Conservation (phyloP, 2,329 filamentous ascomycete genomes). For the Penicillium sp. region DNA sequence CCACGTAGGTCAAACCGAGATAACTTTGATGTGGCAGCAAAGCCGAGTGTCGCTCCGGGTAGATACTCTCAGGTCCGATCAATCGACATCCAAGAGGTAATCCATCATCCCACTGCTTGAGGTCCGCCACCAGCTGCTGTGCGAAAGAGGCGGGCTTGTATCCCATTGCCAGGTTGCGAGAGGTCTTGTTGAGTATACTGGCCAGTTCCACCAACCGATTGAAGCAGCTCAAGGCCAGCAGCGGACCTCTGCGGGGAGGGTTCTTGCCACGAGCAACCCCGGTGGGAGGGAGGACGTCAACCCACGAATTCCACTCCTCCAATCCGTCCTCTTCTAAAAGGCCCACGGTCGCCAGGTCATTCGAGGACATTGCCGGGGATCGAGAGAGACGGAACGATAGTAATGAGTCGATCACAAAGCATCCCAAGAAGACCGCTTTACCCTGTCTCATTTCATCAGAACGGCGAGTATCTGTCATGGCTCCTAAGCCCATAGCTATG, state of each 20-base stretch:
- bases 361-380: conserved; percentile 46
- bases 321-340: conserved; percentile 63
- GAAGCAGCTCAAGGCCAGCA: conserved; percentile 53
- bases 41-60: conserved; percentile 36
- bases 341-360: conserved; percentile 50
- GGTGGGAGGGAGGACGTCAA: conserved; percentile 44
- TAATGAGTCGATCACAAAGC: conserved; percentile 55
- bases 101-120: conserved; percentile 39
- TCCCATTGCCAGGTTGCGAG: conserved; percentile 31
- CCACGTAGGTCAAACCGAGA: conserved; percentile 37
- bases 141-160: conserved; percentile 30
- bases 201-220: conserved; percentile 50
- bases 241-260: conserved; percentile 36
- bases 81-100: conserved; percentile 38
- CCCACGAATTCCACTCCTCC: conserved; percentile 75
- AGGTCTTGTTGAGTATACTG: conserved; percentile 37
- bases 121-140: conserved; percentile 37
- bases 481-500: conserved; percentile 38
- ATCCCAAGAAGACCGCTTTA: conserved; percentile 51
- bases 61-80: conserved; percentile 37
- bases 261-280: conserved; percentile 29
- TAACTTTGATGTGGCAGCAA: conserved; percentile 43
- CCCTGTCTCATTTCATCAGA: conserved; percentile 36
- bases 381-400: conserved; percentile 50
- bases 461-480: conserved; percentile 25